Evolutionary conservation across 2,329 filamentous ascomycete genomes (phyloP).

Genomic region (Arthrinium phaeospermum): DNA sequence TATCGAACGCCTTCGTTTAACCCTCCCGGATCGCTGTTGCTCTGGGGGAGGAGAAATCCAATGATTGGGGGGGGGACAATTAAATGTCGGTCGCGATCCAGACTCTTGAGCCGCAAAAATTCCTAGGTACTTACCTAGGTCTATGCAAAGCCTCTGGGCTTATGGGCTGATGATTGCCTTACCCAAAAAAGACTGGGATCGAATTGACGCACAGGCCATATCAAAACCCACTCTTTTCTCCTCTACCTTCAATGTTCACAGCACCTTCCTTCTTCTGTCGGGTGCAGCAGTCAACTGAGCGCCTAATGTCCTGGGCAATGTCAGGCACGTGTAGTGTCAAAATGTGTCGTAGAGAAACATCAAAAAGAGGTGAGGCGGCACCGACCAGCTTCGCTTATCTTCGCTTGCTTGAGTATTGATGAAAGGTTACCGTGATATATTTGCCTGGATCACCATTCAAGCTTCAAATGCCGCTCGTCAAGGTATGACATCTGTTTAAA

Average conservation of each 20-base stretch:
- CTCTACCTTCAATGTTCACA: background rate
- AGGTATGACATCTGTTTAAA: background rate
- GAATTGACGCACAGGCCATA: background rate
- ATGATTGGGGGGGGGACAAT: conserved; percentile 16
- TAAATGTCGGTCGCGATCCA: conserved; percentile 17
- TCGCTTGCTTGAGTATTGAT: background rate
- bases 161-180: conserved; percentile 11
- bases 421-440: background rate
- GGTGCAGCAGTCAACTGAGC: background rate
- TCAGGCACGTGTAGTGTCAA: background rate
- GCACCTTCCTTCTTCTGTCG: background rate
- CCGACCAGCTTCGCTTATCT: background rate
- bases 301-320: background rate
- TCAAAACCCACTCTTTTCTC: background rate
- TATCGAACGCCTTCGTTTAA: conserved; percentile 2
- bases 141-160: background rate
- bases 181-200: background rate
- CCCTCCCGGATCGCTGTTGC: conserved; percentile 10
- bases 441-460: background rate
- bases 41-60: conserved; percentile 6
- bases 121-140: conserved; percentile 10
- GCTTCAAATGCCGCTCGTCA: background rate
- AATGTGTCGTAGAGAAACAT: background rate
- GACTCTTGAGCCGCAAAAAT: conserved; percentile 1
- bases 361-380: background rate